Conservation (phyloP, 108 stramenopile species). For the Skeletonema marinoi region DNA sequence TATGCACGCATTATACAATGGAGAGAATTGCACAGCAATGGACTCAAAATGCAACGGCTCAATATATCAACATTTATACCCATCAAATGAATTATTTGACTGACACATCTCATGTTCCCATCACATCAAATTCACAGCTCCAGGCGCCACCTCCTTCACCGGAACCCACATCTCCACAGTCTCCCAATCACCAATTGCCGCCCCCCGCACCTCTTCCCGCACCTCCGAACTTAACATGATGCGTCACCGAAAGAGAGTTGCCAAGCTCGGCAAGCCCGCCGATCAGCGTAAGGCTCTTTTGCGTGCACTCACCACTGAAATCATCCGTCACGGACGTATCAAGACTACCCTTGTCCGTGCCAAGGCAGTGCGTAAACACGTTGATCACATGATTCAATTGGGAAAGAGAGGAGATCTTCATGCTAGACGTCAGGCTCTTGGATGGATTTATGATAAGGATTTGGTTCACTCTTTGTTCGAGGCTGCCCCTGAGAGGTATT, state of each 20-base stretch:
- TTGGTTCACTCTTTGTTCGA: slow-evolving; percentile 95
- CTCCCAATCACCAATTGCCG: slow-evolving; percentile 15
- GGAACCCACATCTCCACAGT: slow-evolving; percentile 23
- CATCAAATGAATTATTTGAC: not conserved
- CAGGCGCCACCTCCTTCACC: slow-evolving; percentile 43
- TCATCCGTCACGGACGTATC: slow-evolving; percentile 97
- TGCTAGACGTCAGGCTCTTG: slow-evolving; percentile 92
- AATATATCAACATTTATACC: not conserved
- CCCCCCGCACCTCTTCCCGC: slow-evolving; percentile 24
- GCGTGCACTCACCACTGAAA: slow-evolving; percentile 94
- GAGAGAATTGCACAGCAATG: not conserved
- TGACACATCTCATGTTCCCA: slow-evolving; percentile 3
- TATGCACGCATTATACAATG: not conserved
- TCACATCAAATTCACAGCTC: slow-evolving; percentile 11
- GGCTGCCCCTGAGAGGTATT: slow-evolving; percentile 92
- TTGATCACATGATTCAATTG: slow-evolving; percentile 96
- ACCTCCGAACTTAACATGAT: slow-evolving; percentile 60
- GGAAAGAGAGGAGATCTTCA: slow-evolving; percentile 95
- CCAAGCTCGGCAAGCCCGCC: slow-evolving; percentile 90
- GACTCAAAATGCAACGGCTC: not conserved
- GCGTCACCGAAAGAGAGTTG: slow-evolving; percentile 78
- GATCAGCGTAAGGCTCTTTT: slow-evolving; percentile 98
- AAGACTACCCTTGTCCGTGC: slow-evolving; percentile 94
- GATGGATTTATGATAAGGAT: slow-evolving; percentile 96
- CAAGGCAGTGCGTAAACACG: slow-evolving; percentile 92